A percentile compares a stretch with the other conserved stretches of the same genome.
Conservation (phyloP, 192 early-diverging fungal species). For the Haplosporangium gracile region DNA sequence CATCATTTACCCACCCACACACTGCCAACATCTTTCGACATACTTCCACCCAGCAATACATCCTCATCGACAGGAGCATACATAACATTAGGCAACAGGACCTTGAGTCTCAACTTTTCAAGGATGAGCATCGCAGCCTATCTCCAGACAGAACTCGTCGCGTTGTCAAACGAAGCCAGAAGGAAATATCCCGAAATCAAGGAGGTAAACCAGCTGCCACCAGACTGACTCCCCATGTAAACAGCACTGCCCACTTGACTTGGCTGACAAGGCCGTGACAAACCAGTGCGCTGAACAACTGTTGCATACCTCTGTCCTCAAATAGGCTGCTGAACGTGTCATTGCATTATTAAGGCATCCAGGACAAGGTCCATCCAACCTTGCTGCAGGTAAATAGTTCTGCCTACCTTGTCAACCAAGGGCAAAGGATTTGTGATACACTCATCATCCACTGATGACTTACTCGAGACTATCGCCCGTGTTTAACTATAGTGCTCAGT, state of each 20-base stretch:
- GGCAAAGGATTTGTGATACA: neutral
- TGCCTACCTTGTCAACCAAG: neutral
- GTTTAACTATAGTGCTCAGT: conserved; percentile 67
- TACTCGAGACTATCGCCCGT: neutral
- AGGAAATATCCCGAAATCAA: conserved; percentile 96
- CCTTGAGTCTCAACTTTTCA: neutral
- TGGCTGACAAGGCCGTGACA: neutral
- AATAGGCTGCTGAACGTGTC: conserved; percentile 66
- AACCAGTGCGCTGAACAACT: neutral
- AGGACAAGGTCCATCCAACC: conserved; percentile 52
- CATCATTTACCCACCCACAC: neutral
- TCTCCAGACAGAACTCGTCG: conserved; percentile 85
- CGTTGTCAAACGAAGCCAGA: conserved; percentile 87
- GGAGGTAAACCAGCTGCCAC: conserved; percentile 72
- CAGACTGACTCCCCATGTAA: neutral
- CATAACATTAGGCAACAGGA: neutral
- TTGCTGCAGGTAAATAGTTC: conserved; percentile 22
- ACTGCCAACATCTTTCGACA: neutral
- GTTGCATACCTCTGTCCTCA: neutral
- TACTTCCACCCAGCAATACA: neutral
- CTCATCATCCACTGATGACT: neutral
- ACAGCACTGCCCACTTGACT: too few species aligned
- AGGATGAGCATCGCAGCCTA: conserved; percentile 63
- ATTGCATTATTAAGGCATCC: conserved; percentile 65
- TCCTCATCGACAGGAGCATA: neutral